Percentiles rank a stretch among this genome's conserved stretches.
phyloP scores from a whole-genome alignment of 129 eudicot genomes.

The Escallonia rubra region DNA sequence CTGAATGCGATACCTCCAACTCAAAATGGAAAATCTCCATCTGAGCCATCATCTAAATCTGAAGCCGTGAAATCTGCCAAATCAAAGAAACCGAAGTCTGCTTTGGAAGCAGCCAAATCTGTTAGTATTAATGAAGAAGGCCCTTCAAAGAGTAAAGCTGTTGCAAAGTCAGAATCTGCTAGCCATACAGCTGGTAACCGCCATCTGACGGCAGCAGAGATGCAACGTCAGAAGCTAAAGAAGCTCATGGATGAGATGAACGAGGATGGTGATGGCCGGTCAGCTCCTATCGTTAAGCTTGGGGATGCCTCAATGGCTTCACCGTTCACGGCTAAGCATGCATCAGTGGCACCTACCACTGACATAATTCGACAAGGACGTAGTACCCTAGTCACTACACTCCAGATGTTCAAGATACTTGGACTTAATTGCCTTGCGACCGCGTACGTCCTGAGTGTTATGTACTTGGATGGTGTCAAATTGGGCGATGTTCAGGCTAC shows the following conservation, averaged over 20 bases:
- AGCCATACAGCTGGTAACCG: constrained; percentile 47
- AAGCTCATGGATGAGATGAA: constrained; percentile 78
- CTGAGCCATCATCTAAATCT: constrained; percentile 39
- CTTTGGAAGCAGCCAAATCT: constrained; percentile 29
- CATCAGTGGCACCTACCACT: constrained; percentile 79
- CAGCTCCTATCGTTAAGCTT: constrained; percentile 81
- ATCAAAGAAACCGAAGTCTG: constrained; percentile 47
- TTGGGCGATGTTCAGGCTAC: constrained; percentile 93
- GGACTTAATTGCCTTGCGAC: constrained; percentile 93
- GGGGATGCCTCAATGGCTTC: constrained; percentile 99
- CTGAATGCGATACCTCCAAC: constrained; percentile 66
- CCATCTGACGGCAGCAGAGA: constrained; percentile 67
- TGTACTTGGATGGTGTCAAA: constrained; percentile 86
- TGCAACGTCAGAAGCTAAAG: constrained; percentile 66
- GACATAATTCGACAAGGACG: constrained; percentile 95
- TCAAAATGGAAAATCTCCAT: constrained; percentile 35
- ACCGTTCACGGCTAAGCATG: constrained; percentile 92
- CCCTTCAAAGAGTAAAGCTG: constrained; percentile 28
- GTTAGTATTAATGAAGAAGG: constrained; percentile 24
- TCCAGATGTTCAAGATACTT: constrained; percentile 91
- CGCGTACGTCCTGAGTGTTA: constrained; percentile 82
- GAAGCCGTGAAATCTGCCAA: constrained; percentile 41
- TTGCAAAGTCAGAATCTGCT: constrained; percentile 37
- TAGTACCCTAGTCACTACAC: constrained; percentile 82
- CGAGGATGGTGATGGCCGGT: constrained; percentile 75